Percentiles rank a stretch among this genome's conserved stretches.
These are phyloP conservation scores for Pyrenopolyporus hunteri DNA, from an alignment of 495 filamentous ascomycete genomes.

Conservation along the genomic window DNA sequence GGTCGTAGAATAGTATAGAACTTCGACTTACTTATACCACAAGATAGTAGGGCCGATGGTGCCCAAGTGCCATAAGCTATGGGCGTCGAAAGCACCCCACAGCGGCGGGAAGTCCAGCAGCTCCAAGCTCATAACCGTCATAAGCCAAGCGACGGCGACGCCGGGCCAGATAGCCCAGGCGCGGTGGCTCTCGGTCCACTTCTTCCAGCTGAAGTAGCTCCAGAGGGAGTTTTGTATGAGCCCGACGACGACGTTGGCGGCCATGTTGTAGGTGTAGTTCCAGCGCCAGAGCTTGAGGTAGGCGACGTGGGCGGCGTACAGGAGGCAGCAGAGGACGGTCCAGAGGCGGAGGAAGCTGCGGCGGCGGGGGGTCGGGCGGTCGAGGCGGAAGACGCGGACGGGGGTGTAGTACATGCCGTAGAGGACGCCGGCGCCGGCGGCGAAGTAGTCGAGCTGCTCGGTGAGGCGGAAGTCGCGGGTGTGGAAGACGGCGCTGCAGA, in stretches of 20 bases:
- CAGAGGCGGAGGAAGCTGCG: slow-evolving; percentile 69
- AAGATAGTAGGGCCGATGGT: slow-evolving; percentile 87
- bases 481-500: slow-evolving; percentile 89
- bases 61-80: slow-evolving; percentile 94
- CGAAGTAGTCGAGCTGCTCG: slow-evolving; percentile 96
- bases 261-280: slow-evolving; percentile 98
- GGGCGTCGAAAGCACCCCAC: slow-evolving; percentile 84
- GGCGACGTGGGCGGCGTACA: slow-evolving; percentile 79
- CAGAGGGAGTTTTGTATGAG: slow-evolving; percentile 82
- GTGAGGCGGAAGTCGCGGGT: slow-evolving; percentile 82
- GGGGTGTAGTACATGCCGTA: slow-evolving; percentile 88
- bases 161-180: slow-evolving; percentile 92
- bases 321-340: slow-evolving; percentile 70
- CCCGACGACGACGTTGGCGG: slow-evolving; percentile 85
- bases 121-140: slow-evolving; percentile 93
- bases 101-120: slow-evolving; percentile 91
- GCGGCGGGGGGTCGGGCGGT: slow-evolving; percentile 63
- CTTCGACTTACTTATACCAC: slow-evolving; percentile 87
- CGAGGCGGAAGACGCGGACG: slow-evolving; percentile 81
- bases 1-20: background rate
- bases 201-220: slow-evolving; percentile 78
- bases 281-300: slow-evolving; percentile 86
- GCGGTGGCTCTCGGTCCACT: slow-evolving; percentile 69
- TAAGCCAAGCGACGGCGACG: slow-evolving; percentile 89
- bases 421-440: slow-evolving; percentile 85